Evolutionary conservation across 1,284 basidiomycete genomes (phyloP), one percentile per base, ranked within the genome.

Genomic region (Sanghuangporus sanghuang): DNA sequence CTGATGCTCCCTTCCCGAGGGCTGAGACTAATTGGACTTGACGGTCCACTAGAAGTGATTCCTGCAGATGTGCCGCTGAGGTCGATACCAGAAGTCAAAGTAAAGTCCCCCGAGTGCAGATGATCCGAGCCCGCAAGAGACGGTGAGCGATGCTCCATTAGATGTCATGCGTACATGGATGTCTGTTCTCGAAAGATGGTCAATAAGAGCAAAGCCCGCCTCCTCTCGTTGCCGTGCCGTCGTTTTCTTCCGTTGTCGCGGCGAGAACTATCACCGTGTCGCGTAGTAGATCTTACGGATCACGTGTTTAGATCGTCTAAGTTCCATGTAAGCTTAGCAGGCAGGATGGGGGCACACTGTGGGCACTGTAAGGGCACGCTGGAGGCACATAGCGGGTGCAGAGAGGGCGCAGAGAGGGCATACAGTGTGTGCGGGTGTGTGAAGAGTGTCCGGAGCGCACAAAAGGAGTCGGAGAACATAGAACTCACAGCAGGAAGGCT

Each of bases 21-120:
- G 14, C 53, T 54, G 39, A 61, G 59, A 18, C n/a, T 55, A 3
- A 49, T 64, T 7, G 63, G 63, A n/a, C 63, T 64, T 21, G 62
- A 46, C 32, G 62, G 62, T 18, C 21, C 52, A 27, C 44, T 59
- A 2, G 53, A 44, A 4, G 52, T 50, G 32, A 55, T 64, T 7
- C 64, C 64, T n/a, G 79, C 72, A 59, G 78, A 71, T 36, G 79
- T 78, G 38, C 78, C 74, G 59, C 79, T 75, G 52, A 86, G 71
- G 73, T 87, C 81, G 64, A 86, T 71, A 57, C 82, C 85, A n/a
- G 83, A 85, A 54, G 85, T 81, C 12, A 81, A 78, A 23, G 82
- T 81, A 44, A 73, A 73, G 35, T 64, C 59, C 40, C 59, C 58
- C 36, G 36, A 54, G 5, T 54, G 27, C 8, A 54, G 38, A 32